Percentiles rank a stretch among this genome's conserved stretches.
These are phyloP conservation scores for Bombardia bombarda DNA, from an alignment of 495 filamentous ascomycete species.

Conservation along the genomic window DNA sequence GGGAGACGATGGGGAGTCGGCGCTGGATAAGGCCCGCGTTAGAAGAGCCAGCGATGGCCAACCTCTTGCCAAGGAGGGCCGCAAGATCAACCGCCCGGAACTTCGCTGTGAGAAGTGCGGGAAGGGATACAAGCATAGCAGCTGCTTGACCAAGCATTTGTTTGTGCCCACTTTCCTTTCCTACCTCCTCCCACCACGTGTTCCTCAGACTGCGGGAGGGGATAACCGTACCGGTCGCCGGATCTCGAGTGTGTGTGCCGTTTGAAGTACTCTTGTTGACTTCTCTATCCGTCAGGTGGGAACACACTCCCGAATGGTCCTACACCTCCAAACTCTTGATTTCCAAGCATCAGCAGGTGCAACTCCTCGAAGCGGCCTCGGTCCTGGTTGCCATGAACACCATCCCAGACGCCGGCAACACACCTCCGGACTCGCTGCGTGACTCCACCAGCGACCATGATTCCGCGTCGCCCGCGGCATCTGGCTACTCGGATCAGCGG, in stretches of 20 bases:
- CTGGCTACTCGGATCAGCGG: slow-evolving; percentile 62
- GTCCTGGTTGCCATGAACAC: slow-evolving; percentile 91
- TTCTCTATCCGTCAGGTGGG: slow-evolving; percentile 71
- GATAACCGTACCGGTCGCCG: slow-evolving; percentile 11
- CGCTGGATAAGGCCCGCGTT: slow-evolving; percentile 59
- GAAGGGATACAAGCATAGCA: slow-evolving; percentile 99
- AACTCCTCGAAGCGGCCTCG: slow-evolving; percentile 90
- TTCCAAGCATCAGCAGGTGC: slow-evolving; percentile 98
- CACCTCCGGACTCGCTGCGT: slow-evolving; percentile 51
- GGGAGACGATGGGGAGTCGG: slow-evolving; percentile 48
- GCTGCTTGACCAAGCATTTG: slow-evolving; percentile 99
- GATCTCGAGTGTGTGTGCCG: slow-evolving; percentile 8
- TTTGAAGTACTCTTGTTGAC: slow-evolving; percentile 30
- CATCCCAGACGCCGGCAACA: slow-evolving; percentile 39
- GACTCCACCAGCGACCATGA: slow-evolving; percentile 70
- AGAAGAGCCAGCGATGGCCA: slow-evolving; percentile 83
- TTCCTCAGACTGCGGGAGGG: slow-evolving; percentile 21
- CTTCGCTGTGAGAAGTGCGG: slow-evolving; percentile 96
- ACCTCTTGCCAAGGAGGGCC: slow-evolving; percentile 68
- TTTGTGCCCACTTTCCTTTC: slow-evolving; percentile 66
- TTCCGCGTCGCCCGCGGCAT: slow-evolving; percentile 70
- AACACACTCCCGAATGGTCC: slow-evolving; percentile 97
- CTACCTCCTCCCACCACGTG: slow-evolving; percentile 33
- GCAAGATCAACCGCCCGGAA: slow-evolving; percentile 66
- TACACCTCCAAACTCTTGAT: slow-evolving; percentile 96